These are phyloP conservation scores for Kodamaea derodonti DNA, from an alignment of 1,139 yeast genomes.

Conservation along the genomic window DNA sequence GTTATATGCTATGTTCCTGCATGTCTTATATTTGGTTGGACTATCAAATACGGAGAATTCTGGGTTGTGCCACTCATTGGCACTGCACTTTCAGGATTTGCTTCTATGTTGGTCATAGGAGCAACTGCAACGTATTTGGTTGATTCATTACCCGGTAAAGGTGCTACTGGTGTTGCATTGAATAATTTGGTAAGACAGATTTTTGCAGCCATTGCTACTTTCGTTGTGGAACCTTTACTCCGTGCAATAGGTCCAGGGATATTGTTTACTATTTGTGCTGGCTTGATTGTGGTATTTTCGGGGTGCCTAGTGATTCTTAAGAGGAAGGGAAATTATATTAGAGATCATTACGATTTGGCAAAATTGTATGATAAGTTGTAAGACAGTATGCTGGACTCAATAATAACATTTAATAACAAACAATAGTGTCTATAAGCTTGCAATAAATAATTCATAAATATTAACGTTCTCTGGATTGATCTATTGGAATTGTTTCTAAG, in stretches of 20 bases:
- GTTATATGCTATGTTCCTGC: conserved; percentile 61
- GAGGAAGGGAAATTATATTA: conserved; percentile 55
- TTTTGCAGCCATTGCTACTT: conserved; percentile 74
- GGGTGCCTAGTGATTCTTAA: conserved; percentile 48
- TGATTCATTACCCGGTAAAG: conserved; percentile 82
- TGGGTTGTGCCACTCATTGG: conserved; percentile 82
- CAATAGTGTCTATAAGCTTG: too few relatives aligned
- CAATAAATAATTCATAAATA: too few relatives aligned
- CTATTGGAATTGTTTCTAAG: too few relatives aligned
- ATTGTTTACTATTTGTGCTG: conserved; percentile 62
- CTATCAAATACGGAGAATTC: conserved; percentile 57
- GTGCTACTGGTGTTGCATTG: conserved; percentile 85
- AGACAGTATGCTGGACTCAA: too few relatives aligned
- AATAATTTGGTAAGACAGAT: conserved; percentile 72
- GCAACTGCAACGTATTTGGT: conserved; percentile 78
- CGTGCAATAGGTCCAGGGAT: conserved; percentile 67
- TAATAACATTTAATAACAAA: too few relatives aligned
- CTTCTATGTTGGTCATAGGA: conserved; percentile 82
- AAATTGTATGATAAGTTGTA: conserved; percentile 47
- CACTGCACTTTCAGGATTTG: conserved; percentile 75
- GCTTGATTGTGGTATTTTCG: conserved; percentile 47
- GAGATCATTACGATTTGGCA: conserved; percentile 63
- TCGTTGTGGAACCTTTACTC: conserved; percentile 66
- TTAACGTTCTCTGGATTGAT: too few relatives aligned
- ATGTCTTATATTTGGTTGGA: conserved; percentile 78